Evolutionary conservation across 192 early-diverging fungal species (phyloP).

Genomic region (Rhizoclosmatium globosum): DNA sequence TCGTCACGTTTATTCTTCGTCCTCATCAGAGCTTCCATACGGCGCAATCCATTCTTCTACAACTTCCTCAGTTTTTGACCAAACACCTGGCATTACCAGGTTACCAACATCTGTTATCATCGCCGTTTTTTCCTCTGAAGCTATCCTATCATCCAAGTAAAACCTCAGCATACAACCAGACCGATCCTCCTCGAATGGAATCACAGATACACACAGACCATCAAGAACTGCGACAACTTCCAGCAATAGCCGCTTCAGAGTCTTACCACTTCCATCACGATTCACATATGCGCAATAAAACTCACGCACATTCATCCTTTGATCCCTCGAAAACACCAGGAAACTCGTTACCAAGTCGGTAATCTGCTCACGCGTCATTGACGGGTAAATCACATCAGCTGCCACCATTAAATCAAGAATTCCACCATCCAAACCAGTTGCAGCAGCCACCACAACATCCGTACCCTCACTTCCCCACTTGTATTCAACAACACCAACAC

Average conservation of each 20-base stretch:
- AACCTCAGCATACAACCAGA: neutral
- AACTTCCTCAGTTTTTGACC: neutral
- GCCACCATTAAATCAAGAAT: neutral
- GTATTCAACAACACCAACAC: neutral
- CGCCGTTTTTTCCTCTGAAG: neutral
- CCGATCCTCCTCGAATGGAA: neutral
- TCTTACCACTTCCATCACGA: neutral
- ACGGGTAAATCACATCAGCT: conserved; percentile 7
- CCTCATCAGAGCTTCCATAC: neutral
- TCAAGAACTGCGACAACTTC: neutral
- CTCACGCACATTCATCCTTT: neutral
- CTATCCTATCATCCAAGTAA: neutral
- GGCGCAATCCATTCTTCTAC: neutral
- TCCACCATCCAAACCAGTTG: neutral
- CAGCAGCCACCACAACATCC: neutral
- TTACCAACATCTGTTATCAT: neutral
- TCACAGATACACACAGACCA: neutral
- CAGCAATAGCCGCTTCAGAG: neutral
- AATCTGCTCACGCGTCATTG: neutral
- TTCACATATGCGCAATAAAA: conserved; percentile 1
- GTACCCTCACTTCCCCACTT: neutral
- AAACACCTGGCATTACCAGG: neutral
- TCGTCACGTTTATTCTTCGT: neutral
- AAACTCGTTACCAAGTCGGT: neutral
- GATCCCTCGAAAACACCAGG: neutral